Base-by-base conservation (phyloP, 805 yeast species). In the Wickerhamiella brachini region DNA sequence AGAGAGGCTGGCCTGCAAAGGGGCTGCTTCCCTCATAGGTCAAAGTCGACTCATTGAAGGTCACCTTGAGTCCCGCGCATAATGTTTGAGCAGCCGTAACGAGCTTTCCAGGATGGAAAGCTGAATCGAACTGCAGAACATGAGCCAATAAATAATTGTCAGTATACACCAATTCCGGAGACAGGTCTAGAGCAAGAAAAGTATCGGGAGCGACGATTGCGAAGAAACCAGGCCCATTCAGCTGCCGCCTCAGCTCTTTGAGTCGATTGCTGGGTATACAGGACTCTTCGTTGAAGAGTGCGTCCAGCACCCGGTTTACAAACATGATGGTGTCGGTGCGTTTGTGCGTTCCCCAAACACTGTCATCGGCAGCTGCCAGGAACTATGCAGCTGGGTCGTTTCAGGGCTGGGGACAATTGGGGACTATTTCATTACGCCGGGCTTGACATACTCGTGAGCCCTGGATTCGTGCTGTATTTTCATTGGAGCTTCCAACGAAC, bases 61-160 rank as follows among this genome's bases (percentile, higher is more conserved):
- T 18, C n/a, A 21, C 44, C 13, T 41, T 41, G 12, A 41, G 24
- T n/a, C 44, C 44, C 13, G 44, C 5, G 7, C 20, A 18, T 5
- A 41, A n/a, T 9, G 44, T 41, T 10, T 37, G 41, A 18, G 41
- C 20, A 2, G 20, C 3, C 8, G 41, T 37, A 5, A 17, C 9
- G 18, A 17, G 41, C 41, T 37, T 37, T 4, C 20, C 20, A n/a
- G 44, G 24, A 6, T 20, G 24, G 24, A 41, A 18, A 3, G 24
- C 44, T 7, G 38, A n/a, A 2, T 49, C 51, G n/a, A 52, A 39
- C 15, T 41, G 49, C 24, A 48, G 45, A 10, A 52, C 22, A 39
- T 59, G 63, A 18, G 63, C 52, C 5, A 59, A 54, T 41, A 59
- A 34, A 43, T 49, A 58, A 17, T 43, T 20, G 41, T 59, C 62